Percentiles rank a stretch among this genome's conserved stretches.
These are phyloP conservation scores for Dichotomopilus funicola DNA, from an alignment of 2,329 filamentous ascomycete genomes.

Conservation along the genomic window DNA sequence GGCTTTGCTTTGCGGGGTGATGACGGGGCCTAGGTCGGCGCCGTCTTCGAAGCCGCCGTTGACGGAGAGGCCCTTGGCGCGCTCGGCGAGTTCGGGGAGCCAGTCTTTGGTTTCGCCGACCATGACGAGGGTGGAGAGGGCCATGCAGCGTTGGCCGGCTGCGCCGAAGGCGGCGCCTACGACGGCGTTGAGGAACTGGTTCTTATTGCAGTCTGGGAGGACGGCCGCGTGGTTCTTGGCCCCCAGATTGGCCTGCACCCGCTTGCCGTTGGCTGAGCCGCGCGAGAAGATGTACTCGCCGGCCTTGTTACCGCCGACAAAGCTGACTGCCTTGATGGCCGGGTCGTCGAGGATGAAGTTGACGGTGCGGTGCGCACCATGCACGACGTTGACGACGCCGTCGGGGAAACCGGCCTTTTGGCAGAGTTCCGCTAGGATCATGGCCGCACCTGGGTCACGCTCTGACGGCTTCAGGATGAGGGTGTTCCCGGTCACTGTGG, in stretches of 20 bases:
- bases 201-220: constrained; percentile 82
- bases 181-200: constrained; percentile 79
- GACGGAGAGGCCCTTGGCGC: constrained; percentile 65
- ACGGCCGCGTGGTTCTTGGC: constrained; percentile 86
- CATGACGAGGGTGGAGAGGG: constrained; percentile 74
- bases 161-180: constrained; percentile 79
- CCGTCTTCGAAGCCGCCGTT: constrained; percentile 77
- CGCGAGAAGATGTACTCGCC: constrained; percentile 80
- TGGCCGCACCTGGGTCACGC: constrained; percentile 74
- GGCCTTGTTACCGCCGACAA: constrained; percentile 81
- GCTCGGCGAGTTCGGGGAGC: constrained; percentile 70
- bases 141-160: constrained; percentile 82
- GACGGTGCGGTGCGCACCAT: constrained; percentile 73
- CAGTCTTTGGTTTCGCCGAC: constrained; percentile 80
- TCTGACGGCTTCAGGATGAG: constrained; percentile 81
- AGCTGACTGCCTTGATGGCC: constrained; percentile 77
- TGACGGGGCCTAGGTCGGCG: constrained; percentile 75
- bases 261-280: constrained; percentile 78
- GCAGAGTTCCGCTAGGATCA: constrained; percentile 77
- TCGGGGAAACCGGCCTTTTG: constrained; percentile 75
- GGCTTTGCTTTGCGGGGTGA: constrained; percentile 70
- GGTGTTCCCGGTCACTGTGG: constrained; percentile 77
- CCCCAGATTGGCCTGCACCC: constrained; percentile 79
- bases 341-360: constrained; percentile 84
- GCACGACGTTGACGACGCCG: constrained; percentile 76